Evolutionary conservation across 352 stramenopile species (phyloP).

Genomic region (Blastocystis sp.): DNA sequence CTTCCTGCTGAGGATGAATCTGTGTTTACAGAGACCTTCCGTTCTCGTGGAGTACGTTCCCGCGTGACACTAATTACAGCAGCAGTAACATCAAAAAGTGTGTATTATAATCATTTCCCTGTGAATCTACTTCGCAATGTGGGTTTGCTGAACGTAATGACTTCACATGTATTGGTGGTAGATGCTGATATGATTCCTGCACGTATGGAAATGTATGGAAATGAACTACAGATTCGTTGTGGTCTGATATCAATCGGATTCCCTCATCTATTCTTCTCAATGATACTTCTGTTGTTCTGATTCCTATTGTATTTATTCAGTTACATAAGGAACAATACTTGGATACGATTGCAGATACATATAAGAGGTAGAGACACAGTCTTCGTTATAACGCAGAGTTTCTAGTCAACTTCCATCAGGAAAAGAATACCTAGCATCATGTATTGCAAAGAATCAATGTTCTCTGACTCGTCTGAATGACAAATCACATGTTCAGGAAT

Average conservation of each 20-base stretch:
- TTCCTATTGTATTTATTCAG: neutral
- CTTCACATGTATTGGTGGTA: neutral
- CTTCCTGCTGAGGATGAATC: neutral
- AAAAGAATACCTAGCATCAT: neutral
- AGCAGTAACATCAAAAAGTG: neutral
- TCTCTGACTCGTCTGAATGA: neutral
- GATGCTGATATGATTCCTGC: neutral
- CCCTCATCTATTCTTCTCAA: neutral
- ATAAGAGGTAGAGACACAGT: too few relatives aligned
- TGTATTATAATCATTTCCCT: neutral
- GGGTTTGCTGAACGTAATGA: neutral
- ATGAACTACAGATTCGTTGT: too few relatives aligned
- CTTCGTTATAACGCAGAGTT: too few relatives aligned
- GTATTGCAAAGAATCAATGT: neutral
- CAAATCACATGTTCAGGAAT: neutral
- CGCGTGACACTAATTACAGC: neutral
- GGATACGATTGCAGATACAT: too few relatives aligned
- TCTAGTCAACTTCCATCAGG: too few relatives aligned
- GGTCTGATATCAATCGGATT: too few relatives aligned
- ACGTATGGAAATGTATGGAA: neutral
- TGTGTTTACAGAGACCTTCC: neutral
- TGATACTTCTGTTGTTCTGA: neutral
- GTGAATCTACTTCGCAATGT: conserved; percentile 53
- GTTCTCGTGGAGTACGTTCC: neutral
- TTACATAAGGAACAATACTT: neutral